These are phyloP conservation scores for Alternaria alternata DNA, from an alignment of 2,329 filamentous ascomycete species.

Conservation along the genomic window DNA sequence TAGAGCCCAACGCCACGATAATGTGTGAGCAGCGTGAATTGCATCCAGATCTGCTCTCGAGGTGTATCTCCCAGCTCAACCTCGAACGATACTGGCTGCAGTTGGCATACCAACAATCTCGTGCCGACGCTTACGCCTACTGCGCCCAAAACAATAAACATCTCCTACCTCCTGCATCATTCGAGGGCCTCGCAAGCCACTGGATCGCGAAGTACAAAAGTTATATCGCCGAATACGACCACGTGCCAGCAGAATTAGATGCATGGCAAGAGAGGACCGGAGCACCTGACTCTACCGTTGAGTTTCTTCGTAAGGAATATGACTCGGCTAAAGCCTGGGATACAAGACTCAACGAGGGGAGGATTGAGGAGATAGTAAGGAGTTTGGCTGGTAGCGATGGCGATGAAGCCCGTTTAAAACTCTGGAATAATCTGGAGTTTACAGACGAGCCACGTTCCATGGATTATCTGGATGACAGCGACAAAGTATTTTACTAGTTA, in stretches of 20 bases:
- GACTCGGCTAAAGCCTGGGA: background rate
- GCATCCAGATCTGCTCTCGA: conserved; percentile 1
- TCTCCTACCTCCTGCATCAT: conserved; percentile 4
- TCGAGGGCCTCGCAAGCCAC: conserved; percentile 3
- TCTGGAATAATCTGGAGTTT: background rate
- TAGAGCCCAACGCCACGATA: background rate
- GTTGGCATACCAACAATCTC: conserved; percentile 16
- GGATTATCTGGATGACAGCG: background rate
- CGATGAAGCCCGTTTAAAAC: background rate
- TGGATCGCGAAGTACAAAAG: background rate
- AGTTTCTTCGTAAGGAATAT: background rate
- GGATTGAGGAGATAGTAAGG: background rate
- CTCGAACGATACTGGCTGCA: conserved; percentile 8
- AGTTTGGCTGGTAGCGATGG: background rate
- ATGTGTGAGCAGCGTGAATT: background rate
- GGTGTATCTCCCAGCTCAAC: conserved; percentile 9
- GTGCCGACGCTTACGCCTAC: conserved; percentile 11
- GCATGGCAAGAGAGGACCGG: background rate
- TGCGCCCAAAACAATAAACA: conserved; percentile 6
- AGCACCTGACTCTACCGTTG: background rate
- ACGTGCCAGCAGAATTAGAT: background rate
- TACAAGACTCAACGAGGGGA: background rate
- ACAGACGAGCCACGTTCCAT: background rate
- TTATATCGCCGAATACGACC: background rate
- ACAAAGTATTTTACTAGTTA: background rate